Base-by-base conservation (phyloP, 495 filamentous ascomycete genomes). In the Friedmanniomyces endolithicus region DNA sequence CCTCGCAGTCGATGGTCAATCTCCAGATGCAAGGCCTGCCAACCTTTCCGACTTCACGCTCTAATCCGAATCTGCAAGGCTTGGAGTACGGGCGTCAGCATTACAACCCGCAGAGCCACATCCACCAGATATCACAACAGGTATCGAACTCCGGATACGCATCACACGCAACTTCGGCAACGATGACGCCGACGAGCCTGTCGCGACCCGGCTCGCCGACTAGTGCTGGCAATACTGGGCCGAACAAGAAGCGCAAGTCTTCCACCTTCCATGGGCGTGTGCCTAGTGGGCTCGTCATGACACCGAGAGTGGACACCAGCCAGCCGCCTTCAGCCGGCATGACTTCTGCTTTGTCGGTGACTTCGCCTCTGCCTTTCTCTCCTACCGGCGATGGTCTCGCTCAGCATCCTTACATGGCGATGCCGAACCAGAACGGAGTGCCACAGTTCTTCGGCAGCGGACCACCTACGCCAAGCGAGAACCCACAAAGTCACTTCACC, bases 241-340 rank as follows among this genome's bases (percentile, higher is more conserved):
- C 80, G 35, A 74, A 73, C 53, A 90, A 88, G 70, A 84, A 85
- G 62, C 78, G 87, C 54, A 90, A 88, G 65, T 76, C 83, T 66
- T 48, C 39, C 22, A 39, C 24, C 14, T 50, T 49, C 22, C 59
- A 62, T 25, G 39, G 69, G 41, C 84, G 84, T 67, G 65, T 92
- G n/a, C 82, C 86, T 1, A 78, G 71, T 7, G 81, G 78, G 40
- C 66, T 95, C 62, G 78, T 79, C 14, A 94, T 94, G 88, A 94
- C 88, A 0, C 58, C 58, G 24, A 41, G 59, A 17, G 59, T 62
- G 8, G 59, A 62, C 27, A 62, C 59, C 14, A 62, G 39, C 37
- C 59, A 62, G 45, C 54, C 59, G 23, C 54, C 54, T 40, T 53
- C 55, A 3, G 40, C 58, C 12, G 44, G 20, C 44, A 34, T 55